Evolutionary conservation across 495 filamentous ascomycete genomes (phyloP), one percentile per base, ranked within the genome.

Genomic region (Penicillium cataractarum): DNA sequence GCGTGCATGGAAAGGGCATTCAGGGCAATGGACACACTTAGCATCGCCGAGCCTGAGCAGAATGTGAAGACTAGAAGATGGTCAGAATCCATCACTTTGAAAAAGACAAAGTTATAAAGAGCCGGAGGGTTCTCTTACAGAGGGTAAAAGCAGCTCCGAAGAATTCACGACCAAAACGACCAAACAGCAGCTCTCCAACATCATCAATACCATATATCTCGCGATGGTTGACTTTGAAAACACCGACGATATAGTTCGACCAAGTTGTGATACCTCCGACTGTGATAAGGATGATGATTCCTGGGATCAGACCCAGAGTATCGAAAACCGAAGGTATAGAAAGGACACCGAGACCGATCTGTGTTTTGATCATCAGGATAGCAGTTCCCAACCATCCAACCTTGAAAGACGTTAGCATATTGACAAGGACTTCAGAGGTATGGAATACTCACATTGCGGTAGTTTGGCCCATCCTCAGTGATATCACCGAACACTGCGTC

Each of bases 1-100:
- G 75, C 84, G 69, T 91, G 83, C 1, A 82, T 73, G 0, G 88
- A 87, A 37, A 93, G 71, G n/a, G 81, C 83, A 52, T 88, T 88
- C 63, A 92, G 78, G 64, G 84, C 86, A 68, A 93, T 91, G 6
- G 84, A 86, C 60, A 91, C 87, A 0, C 87, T 85, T n/a, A 93
- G 78, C 63, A 92, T 84, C 63, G 68, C 78, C 27, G 74, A 76
- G 12, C 76, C 78, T 12, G 70, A 61, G 32, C 74, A 65, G 51
- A 80, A 77, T 39, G 74, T 72, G 66, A 71, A 76, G 57, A 71
- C 74, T 94, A 84, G 83, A 82, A 42, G n/a, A 17, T 78, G 83
- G 82, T 68, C 83, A 84, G 76, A 15, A 39, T 15, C 4, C n/a
- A n/a, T 2, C 2, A 17, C 13, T 31, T 31, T 7, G 7, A 7